Base-by-base conservation (phyloP, 352 stramenopile genomes). In the Globisporangium paroecandrum region DNA sequence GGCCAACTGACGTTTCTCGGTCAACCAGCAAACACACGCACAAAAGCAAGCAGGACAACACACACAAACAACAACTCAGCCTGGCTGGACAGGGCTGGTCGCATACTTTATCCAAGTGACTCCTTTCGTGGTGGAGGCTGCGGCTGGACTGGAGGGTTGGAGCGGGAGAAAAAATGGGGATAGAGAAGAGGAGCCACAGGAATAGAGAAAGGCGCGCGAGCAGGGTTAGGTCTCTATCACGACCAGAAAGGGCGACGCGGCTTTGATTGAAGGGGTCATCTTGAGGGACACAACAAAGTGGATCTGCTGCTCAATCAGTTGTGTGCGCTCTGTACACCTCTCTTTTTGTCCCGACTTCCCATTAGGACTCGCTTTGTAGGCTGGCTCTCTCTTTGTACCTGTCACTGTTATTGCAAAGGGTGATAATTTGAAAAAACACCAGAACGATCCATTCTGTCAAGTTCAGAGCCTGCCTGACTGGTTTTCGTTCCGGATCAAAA, bases 71-170 rank as follows among this genome's bases (percentile, higher is more conserved):
- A 25, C n/a, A 36, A 22, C 29, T 46, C 55, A 46, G 25, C 22
- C 55, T 58, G 24, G 53, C 13, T 58, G 53, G 53, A 58, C 55
- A 61, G 55, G 13, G 55, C 38, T 27, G 24, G 36, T 9, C 18
- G 20, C 60, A 59, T 66, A 66, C 25, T 66, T 22, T 36, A 66
- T 27, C 27, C 27, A 51, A 58, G 46, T 66, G 60, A 49, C 41
- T 58, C 13, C 10, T 49, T 58, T 32, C 25, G 27, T 58, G 60
- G 47, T 49, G 60, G 60, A 46, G 59, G 57, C 32, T 38, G 32
- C 32, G 27, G 24, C 6, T 49, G 27, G 22, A 41, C 1, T 47
- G 25, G 22, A 25, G 0, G 24, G 36, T 13, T 22, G 25, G 36
- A 32, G 24, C n/a, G 47, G 22, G 58, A 55, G 25, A 22, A 43